Evolutionary conservation across 1,284 basidiomycete genomes (phyloP).

Genomic region (Tilletiopsis washingtonensis): DNA sequence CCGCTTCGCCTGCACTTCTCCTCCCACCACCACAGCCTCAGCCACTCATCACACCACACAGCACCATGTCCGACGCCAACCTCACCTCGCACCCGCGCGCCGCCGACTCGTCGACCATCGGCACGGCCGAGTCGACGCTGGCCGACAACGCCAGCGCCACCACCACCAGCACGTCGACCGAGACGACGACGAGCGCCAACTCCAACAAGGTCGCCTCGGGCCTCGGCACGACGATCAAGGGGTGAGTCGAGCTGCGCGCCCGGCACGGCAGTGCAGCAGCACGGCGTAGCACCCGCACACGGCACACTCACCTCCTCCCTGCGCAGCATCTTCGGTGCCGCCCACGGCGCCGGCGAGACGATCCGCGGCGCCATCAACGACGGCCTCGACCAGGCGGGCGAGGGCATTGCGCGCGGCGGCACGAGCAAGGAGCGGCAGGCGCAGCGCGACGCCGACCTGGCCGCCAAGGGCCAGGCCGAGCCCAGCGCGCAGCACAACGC

Average conservation of each 20-base stretch:
- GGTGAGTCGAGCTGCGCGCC: slow-evolving; percentile 19
- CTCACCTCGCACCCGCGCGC: no score
- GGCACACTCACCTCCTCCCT: background rate
- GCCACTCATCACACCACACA: no score
- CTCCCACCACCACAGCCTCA: no score
- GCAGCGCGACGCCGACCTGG: background rate
- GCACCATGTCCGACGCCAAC: no score
- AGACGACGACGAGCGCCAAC: no score
- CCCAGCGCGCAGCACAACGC: background rate
- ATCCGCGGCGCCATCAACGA: slow-evolving; percentile 34
- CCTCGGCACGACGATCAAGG: slow-evolving; percentile 26
- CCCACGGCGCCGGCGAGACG: slow-evolving; percentile 27
- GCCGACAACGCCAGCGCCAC: no score
- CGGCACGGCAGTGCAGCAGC: background rate
- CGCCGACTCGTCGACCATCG: no score
- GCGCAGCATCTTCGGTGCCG: slow-evolving; percentile 17
- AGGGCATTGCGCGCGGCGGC: slow-evolving; percentile 11
- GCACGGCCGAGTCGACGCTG: no score
- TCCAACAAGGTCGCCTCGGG: no score
- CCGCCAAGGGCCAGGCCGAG: background rate
- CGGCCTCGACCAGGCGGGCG: slow-evolving; percentile 20
- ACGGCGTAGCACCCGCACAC: no score
- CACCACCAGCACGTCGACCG: no score
- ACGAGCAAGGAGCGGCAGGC: background rate
- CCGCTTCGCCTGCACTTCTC: no score